These are phyloP conservation scores for Boeremia exigua DNA, from an alignment of 2,329 filamentous ascomycete genomes.

Conservation along the genomic window DNA sequence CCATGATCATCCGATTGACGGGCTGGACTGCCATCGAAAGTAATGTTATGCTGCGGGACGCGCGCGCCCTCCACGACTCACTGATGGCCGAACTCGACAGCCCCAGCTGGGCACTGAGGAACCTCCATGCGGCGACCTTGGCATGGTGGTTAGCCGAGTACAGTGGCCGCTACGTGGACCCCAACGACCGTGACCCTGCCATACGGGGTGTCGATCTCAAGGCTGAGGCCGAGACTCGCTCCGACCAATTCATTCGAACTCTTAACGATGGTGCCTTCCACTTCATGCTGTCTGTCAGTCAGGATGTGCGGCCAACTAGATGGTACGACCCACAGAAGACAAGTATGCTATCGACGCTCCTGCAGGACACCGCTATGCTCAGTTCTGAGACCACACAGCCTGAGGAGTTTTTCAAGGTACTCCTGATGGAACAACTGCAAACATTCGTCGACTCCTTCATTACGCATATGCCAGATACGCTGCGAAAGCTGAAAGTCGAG, in stretches of 20 bases:
- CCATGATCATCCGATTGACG: conserved; percentile 77
- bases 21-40: conserved; percentile 79
- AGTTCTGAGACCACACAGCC: conserved; percentile 72
- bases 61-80: conserved; percentile 71
- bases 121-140: conserved; percentile 78
- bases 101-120: conserved; percentile 73
- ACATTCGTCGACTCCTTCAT: conserved; percentile 91
- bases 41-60: conserved; percentile 68
- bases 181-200: conserved; percentile 61
- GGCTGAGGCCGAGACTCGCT: conserved; percentile 72
- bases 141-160: conserved; percentile 94
- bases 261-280: conserved; percentile 91
- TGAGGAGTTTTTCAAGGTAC: conserved; percentile 72
- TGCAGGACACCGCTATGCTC: conserved; percentile 77
- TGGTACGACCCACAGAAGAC: conserved; percentile 89
- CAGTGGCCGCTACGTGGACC: conserved; percentile 84
- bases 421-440: conserved; percentile 82
- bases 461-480: conserved; percentile 90
- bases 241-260: conserved; percentile 75
- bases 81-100: conserved; percentile 72
- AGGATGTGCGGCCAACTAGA: conserved; percentile 78
- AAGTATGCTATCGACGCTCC: conserved; percentile 80
- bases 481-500: conserved; percentile 82
- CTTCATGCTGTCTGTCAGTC: conserved; percentile 83
- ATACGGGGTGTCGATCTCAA: conserved; percentile 64